Evolutionary conservation across 2,329 filamentous ascomycete genomes (phyloP), one percentile per base, ranked within the genome.

Genomic region (Colletotrichum camelliae): DNA sequence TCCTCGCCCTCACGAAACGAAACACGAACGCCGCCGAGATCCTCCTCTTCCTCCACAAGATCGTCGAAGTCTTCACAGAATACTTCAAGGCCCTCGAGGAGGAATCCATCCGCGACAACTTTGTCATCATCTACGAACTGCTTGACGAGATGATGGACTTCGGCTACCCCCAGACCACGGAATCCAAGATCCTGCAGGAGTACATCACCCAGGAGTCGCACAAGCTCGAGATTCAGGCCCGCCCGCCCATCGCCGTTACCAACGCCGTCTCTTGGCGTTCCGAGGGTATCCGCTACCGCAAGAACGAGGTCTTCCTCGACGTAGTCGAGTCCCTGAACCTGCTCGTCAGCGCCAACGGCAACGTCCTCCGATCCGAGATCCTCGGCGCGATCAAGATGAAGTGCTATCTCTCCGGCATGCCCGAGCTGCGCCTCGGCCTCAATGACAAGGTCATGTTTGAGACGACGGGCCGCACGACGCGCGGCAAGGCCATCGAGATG

Each of bases 141-240:
- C 91, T 99, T 78, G 97, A 99, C 83, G 97, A 99, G 89, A 99
- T 99, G 97, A 99, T 99, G 97, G 97, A 99, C 87, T 99, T 99
- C 89, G 97, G 97, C 78, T 98, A 99, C 85, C 97, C 97, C 7
- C 97, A 99, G 86, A 99, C 97, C 12, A 99, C 97, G 79, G 97
- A 99, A 86, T 95, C 93, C 85, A 99, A 99, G 91, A 99, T 99
- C 84, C 88, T 99, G 77, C 97, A 99, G 86, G 97, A 99, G 88
- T 98, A 98, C 88, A 99, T 99, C 84, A 99, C 97, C 55, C 97
- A 99, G 86, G 97, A 99, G 87, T 98, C 96, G 70, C 97, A 99
- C 89, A 98, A 98, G 87, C 92, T 99, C 77, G 97, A 99, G 85
- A 93, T 98, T 74, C 96, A 98, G 87, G 96, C 97, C 39, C 93